A percentile compares a stretch with the other conserved stretches of the same genome.
Conservation (phyloP, 1,139 yeast species). For the Zygosaccharomyces sapae region DNA sequence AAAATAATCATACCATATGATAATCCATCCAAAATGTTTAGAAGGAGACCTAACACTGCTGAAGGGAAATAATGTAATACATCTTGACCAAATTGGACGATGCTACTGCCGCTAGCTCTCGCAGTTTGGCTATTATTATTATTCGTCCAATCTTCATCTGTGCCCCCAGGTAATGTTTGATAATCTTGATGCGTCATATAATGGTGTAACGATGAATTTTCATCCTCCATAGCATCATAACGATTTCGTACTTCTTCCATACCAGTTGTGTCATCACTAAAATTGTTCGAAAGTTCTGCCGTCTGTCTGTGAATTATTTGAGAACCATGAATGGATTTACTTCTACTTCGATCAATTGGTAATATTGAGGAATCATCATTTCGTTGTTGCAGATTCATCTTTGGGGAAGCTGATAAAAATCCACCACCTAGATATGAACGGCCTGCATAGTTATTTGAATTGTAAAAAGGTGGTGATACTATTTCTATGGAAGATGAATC, state of each 20-base stretch:
- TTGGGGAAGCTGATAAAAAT: constrained; percentile 23
- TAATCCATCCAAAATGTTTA: constrained; percentile 86
- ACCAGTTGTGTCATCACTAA: constrained; percentile 21
- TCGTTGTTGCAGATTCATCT: constrained; percentile 3
- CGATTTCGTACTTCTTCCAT: constrained; percentile 56
- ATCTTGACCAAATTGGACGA: not conserved
- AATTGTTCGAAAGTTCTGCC: constrained; percentile 36
- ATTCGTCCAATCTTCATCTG: not conserved
- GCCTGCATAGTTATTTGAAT: constrained; percentile 29
- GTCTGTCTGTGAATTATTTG: constrained; percentile 36
- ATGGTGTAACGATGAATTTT: constrained; percentile 1
- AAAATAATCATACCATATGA: constrained; percentile 97
- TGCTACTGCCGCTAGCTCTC: not conserved
- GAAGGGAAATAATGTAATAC: constrained; percentile 41
- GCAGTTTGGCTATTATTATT: not conserved
- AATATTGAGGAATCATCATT: constrained; percentile 12
- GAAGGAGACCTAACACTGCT: constrained; percentile 74
- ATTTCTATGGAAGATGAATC: constrained; percentile 4
- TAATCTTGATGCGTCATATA: constrained; percentile 4
- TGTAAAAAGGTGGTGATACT: constrained; percentile 5
- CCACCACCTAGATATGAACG: constrained; percentile 39
- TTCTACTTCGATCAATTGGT: constrained; percentile 16
- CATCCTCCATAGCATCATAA: constrained; percentile 1
- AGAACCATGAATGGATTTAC: constrained; percentile 31
- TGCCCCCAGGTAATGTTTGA: constrained; percentile 1